Evolutionary conservation across 768 basidiomycete genomes (phyloP), one percentile per base, ranked within the genome.

Genomic region (Lactifluus volemus): DNA sequence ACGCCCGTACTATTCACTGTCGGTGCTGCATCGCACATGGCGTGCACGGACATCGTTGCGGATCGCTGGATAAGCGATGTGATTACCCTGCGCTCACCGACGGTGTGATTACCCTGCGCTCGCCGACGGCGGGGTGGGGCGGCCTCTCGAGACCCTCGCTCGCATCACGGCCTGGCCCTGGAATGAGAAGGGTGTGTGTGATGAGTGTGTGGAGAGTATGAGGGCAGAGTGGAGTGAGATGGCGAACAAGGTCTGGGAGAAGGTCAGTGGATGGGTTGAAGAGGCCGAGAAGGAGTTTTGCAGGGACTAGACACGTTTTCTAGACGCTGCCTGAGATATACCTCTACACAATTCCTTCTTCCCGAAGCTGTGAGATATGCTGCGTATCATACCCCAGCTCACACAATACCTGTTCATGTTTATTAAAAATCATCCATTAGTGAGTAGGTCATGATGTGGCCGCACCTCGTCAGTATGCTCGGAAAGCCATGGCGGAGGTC

Each of bases 1-100:
- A 85, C 86, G 0, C 86, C 88, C 2, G 75, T 84, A 39, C 72
- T 90, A 0, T 90, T 90, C 70, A 88, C 88, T 2, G 80, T 85
- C 30, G 79, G 84, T 5, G 77, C 82, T 6, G 83, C 84, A n/a
- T 73, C 76, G 1, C 89, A 89, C 68, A 88, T 88, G 86, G 73
- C 73, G 4, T 90, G 89, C 71, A 89, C 87, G 4, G 82, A 88
- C 68, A 73, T 81, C 0, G 77, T 90, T 57, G 89, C 88, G 1
- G 85, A 85, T 53, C 76, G 73, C 54, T 90, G 88, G 89, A 85
- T 88, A 79, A 61, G 76, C 25, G 74, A 82, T 42, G 85, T 90
- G n/a, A 84, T 86, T 42, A 75, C 81, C 84, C 84, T 11, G 86
- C 86, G 0, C n/a, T n/a, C n/a, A n/a, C n/a, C n/a, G n/a, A n/a